A percentile compares a stretch with the other conserved stretches of the same genome.
These are phyloP conservation scores for Annulohypoxylon moriforme DNA, from an alignment of 495 filamentous ascomycete genomes.

Conservation along the genomic window DNA sequence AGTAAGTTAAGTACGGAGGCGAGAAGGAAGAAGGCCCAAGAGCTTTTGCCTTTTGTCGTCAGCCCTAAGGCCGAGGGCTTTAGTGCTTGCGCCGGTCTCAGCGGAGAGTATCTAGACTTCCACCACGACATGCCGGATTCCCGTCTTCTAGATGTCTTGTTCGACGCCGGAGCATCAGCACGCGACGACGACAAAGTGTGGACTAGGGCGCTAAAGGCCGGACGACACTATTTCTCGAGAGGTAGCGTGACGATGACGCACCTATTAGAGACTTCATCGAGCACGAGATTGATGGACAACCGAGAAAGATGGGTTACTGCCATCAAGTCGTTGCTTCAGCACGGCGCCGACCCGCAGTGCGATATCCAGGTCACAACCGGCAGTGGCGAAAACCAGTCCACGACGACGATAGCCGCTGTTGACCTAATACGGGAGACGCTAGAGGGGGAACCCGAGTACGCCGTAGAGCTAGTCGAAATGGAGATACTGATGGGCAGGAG, in stretches of 20 bases:
- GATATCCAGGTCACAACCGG: slow-evolving; percentile 44
- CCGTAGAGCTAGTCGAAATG: slow-evolving; percentile 46
- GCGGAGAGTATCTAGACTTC: slow-evolving; percentile 49
- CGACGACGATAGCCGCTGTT: slow-evolving; percentile 39
- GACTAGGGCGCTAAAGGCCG: slow-evolving; percentile 42
- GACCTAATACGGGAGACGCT: slow-evolving; percentile 48
- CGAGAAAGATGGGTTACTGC: slow-evolving; percentile 48
- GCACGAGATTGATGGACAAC: slow-evolving; percentile 46
- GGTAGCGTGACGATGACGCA: slow-evolving; percentile 49
- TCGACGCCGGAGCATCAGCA: slow-evolving; percentile 39
- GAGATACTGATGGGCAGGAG: slow-evolving; percentile 46
- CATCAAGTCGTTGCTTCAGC: slow-evolving; percentile 45
- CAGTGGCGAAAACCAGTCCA: slow-evolving; percentile 40
- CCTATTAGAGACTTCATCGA: slow-evolving; percentile 45
- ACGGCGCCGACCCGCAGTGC: slow-evolving; percentile 45
- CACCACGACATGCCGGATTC: slow-evolving; percentile 52
- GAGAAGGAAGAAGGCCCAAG: slow-evolving; percentile 44
- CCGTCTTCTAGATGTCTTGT: slow-evolving; percentile 42
- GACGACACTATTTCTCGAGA: slow-evolving; percentile 48
- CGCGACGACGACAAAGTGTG: slow-evolving; percentile 38
- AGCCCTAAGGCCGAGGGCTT: slow-evolving; percentile 48
- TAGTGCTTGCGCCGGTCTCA: slow-evolving; percentile 45
- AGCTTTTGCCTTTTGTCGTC: slow-evolving; percentile 43
- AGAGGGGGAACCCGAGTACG: slow-evolving; percentile 49
- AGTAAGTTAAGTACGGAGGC: slow-evolving; percentile 22